Evolutionary conservation across 2,329 filamentous ascomycete genomes (phyloP).

Genomic region (Fusarium sororula): DNA sequence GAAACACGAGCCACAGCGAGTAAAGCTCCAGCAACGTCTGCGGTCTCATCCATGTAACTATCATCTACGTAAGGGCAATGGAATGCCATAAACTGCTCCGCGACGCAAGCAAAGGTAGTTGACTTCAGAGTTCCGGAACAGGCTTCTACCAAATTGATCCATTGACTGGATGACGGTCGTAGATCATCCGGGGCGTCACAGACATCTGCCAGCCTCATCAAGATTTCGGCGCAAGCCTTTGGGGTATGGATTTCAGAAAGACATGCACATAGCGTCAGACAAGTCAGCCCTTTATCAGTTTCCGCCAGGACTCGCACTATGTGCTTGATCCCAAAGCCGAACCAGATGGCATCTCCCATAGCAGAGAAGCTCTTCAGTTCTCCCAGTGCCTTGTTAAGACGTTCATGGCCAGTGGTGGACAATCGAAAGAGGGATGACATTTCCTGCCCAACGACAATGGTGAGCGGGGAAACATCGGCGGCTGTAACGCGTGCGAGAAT

Average conservation of each 20-base stretch:
- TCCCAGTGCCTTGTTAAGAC: accelerated
- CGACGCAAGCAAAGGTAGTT: accelerated
- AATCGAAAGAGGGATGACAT: background rate
- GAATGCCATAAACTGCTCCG: background rate
- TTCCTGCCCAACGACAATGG: background rate
- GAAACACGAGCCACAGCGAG: accelerated
- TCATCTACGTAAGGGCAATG: accelerated
- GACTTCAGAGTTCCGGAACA: background rate
- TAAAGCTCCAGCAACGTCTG: accelerated
- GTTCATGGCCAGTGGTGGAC: background rate
- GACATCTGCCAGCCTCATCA: accelerated
- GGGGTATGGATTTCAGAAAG: accelerated
- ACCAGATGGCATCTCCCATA: accelerated
- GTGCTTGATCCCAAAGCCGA: background rate
- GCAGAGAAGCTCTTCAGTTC: background rate
- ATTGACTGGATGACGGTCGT: accelerated
- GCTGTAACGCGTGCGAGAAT: background rate
- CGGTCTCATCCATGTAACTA: accelerated
- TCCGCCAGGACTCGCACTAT: background rate
- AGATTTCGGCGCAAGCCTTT: background rate
- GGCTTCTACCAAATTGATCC: background rate
- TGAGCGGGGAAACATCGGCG: accelerated
- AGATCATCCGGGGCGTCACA: background rate
- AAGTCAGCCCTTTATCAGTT: accelerated
- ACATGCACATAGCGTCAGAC: accelerated